Conservation (phyloP, 2,329 filamentous ascomycete genomes). For the Setomelanomma holmii region DNA sequence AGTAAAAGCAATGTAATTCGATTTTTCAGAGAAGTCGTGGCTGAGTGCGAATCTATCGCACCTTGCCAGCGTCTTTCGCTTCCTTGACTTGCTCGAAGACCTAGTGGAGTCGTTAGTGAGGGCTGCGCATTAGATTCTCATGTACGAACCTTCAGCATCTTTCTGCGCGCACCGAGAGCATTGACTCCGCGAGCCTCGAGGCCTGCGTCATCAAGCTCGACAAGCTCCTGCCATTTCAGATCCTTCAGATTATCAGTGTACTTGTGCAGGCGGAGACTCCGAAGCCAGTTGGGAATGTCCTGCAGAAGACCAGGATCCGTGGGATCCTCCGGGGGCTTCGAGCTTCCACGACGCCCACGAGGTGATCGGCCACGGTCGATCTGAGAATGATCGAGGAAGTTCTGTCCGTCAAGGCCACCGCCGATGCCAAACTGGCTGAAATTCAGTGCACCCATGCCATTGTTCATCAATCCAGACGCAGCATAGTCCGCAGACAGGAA, state of each 20-base stretch:
- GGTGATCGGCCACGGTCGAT: conserved; percentile 90
- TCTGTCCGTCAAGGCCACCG: conserved; percentile 64
- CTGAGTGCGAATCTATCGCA: conserved; percentile 34
- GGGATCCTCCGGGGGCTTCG: conserved; percentile 96
- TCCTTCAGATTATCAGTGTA: conserved; percentile 99
- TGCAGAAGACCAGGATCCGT: conserved; percentile 89
- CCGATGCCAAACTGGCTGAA: conserved; percentile 71
- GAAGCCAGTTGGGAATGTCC: conserved; percentile 95
- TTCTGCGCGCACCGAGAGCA: conserved; percentile 89
- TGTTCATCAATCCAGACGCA: conserved; percentile 72
- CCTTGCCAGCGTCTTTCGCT: conserved; percentile 55
- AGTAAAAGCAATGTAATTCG: conserved; percentile 8
- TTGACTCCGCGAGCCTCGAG: conserved; percentile 94
- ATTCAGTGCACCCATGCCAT: conserved; percentile 73
- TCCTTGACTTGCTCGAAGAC: conserved; percentile 94
- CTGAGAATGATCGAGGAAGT: conserved; percentile 80
- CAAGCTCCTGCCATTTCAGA: conserved; percentile 91
- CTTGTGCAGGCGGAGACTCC: conserved; percentile 94
- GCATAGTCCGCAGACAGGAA: conserved; percentile 90
- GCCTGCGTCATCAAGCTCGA: conserved; percentile 91
- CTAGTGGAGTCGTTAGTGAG: conserved; percentile 54
- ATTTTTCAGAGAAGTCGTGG: not conserved
- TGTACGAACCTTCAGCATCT: conserved; percentile 86
- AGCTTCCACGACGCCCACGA: conserved; percentile 88
- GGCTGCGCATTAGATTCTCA: not conserved